phyloP scores from a whole-genome alignment of 2,329 filamentous ascomycete species.

The Cladobotryum protrusum region DNA sequence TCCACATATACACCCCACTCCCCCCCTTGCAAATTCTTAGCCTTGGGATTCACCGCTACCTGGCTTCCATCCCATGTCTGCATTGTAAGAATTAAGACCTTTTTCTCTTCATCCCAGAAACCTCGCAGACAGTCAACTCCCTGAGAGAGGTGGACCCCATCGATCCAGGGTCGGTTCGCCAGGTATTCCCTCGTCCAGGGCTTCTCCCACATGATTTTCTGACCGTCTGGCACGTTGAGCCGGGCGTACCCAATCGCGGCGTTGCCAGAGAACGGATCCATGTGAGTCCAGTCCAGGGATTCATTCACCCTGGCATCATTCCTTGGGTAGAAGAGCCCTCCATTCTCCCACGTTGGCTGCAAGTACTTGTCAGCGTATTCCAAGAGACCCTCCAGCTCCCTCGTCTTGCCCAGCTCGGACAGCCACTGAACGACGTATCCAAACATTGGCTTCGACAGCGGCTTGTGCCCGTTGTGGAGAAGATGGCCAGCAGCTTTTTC shows the following conservation, averaged over 20 bases:
- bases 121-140: conserved; percentile 9
- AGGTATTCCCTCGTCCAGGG: conserved; percentile 21
- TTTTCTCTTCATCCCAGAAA: conserved; percentile 5
- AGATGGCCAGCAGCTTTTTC: conserved; percentile 9
- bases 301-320: conserved; percentile 19
- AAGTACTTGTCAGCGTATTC: conserved; percentile 23
- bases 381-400: conserved; percentile 18
- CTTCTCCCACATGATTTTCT: conserved; percentile 28
- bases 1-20: conserved; percentile 6
- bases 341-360: conserved; percentile 26
- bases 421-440: conserved; percentile 27
- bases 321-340: conserved; percentile 29
- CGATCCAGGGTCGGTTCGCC: conserved; percentile 9
- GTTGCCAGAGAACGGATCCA: conserved; percentile 33
- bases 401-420: conserved; percentile 25
- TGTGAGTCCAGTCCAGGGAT: conserved; percentile 18
- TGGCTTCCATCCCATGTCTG: conserved; percentile 5
- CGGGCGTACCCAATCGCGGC: conserved; percentile 29
- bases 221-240: conserved; percentile 30
- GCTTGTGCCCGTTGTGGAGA: too few relatives aligned
- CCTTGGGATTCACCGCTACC: conserved; percentile 1
- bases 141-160: conserved; percentile 1
- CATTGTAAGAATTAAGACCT: conserved; percentile 6
- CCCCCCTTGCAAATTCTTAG: conserved; percentile 5
- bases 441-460: conserved; percentile 13